Evolutionary conservation across 2,329 filamentous ascomycete genomes (phyloP), one percentile per base, ranked within the genome.

Genomic region (Cladosporium sp.): DNA sequence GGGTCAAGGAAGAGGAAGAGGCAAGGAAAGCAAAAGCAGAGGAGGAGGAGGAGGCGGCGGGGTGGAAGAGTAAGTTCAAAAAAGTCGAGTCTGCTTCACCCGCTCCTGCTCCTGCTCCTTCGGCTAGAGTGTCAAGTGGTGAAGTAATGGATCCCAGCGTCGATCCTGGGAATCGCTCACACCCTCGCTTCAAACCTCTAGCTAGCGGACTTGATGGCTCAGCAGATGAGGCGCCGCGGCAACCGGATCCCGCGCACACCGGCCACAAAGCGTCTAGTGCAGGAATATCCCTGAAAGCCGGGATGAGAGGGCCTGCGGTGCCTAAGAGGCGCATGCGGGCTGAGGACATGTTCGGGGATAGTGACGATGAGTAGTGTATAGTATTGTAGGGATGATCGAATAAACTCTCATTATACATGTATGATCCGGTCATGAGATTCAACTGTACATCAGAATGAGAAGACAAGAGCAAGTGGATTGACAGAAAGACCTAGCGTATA

Each of bases 271-370:
- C 20, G 15, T 49, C 68, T 58, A 55, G 57, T 20, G 64, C 62
- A 55, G 65, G 68, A 48, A 61, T 69, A 59, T 64, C 68, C 50
- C 58, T 67, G 40, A 63, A 64, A 42, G 28, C 39, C 17, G 57
- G 50, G 2, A 50, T 52, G 17, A 50, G 50, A 15, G 28, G n/a
- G 17, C 9, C 37, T 8, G 36, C 35, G 15, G 50, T 47, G 10
- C 32, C 50, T 2, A 57, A 55, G 19, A 34, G 24, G 39, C 47
- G 88, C 61, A 87, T 90, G 72, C 85, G 85, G 64, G 89, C 90
- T 4, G 88, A 89, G 64, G 90, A 94, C 69, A 92, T 94, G 89
- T 95, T 94, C 82, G 89, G 88, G 10, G 88, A 89, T 70, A 89
- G 87, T 4, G 89, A 89, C 64, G 81, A 77, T 1, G 77, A 81